Percentiles rank a stretch among this genome's conserved stretches.
These are phyloP conservation scores for Xylariaceae sp. DNA, from an alignment of 2,329 filamentous ascomycete genomes.

Conservation along the genomic window DNA sequence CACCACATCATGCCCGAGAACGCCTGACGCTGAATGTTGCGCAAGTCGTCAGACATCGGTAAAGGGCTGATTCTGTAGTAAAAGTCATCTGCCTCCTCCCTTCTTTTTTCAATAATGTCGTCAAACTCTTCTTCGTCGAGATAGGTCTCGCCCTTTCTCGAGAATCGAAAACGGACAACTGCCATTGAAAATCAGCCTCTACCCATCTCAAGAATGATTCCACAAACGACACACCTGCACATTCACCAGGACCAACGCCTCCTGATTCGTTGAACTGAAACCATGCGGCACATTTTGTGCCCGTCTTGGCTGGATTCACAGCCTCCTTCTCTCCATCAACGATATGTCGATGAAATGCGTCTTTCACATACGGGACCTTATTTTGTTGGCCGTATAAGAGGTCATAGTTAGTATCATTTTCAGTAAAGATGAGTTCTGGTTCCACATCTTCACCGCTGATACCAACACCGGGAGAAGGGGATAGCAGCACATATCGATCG, in stretches of 20 bases:
- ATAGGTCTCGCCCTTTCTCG: slow-evolving; percentile 73
- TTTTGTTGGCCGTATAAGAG: slow-evolving; percentile 78
- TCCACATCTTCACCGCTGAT: slow-evolving; percentile 79
- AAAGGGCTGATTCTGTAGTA: slow-evolving; percentile 91
- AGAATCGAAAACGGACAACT: slow-evolving; percentile 91
- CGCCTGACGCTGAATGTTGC: slow-evolving; percentile 93
- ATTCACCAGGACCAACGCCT: slow-evolving; percentile 86
- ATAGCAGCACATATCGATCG: slow-evolving; percentile 80
- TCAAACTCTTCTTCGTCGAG: slow-evolving; percentile 93
- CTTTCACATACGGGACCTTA: slow-evolving; percentile 83
- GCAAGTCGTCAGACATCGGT: slow-evolving; percentile 89
- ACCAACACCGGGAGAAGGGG: slow-evolving; percentile 86
- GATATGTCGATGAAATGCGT: slow-evolving; percentile 89
- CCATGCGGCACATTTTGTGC: slow-evolving; percentile 91
- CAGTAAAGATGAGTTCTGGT: slow-evolving; percentile 86
- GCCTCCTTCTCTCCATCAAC: slow-evolving; percentile 79
- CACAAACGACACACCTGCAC: slow-evolving; percentile 71
- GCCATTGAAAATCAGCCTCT: slow-evolving; percentile 11
- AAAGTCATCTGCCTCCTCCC: slow-evolving; percentile 93
- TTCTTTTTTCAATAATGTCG: slow-evolving; percentile 82
- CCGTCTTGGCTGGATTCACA: slow-evolving; percentile 76
- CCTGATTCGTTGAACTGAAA: slow-evolving; percentile 89
- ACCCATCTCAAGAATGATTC: slow-evolving; percentile 39
- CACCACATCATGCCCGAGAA: slow-evolving; percentile 98
- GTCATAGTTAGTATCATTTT: slow-evolving; percentile 91